Conservation (phyloP, 805 yeast genomes). For the Candida nonsorbophila region DNA sequence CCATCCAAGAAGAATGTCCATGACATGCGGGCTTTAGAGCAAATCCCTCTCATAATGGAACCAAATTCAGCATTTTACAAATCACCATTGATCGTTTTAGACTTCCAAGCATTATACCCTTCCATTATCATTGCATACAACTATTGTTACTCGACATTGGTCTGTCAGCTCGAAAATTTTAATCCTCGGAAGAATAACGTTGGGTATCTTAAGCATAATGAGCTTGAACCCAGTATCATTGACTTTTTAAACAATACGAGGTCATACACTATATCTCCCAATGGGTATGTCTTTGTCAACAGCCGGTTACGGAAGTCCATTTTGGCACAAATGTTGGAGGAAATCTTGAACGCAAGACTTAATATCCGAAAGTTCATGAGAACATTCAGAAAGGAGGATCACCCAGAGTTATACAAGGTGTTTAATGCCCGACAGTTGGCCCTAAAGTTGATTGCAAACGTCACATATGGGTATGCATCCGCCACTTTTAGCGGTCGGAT, state of each 20-base stretch:
- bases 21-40: constrained; percentile 78
- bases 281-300: constrained; percentile 77
- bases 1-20: constrained; percentile 81
- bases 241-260: constrained; percentile 45
- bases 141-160: constrained; percentile 71
- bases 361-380: constrained; percentile 75
- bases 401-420: constrained; percentile 46
- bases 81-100: constrained; percentile 84
- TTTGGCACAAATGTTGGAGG: constrained; percentile 79
- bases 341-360: constrained; percentile 73
- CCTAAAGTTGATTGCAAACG: constrained; percentile 85
- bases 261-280: constrained; percentile 67
- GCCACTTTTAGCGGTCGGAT: constrained; percentile 95
- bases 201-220: constrained; percentile 47
- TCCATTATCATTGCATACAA: constrained; percentile 97
- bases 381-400: constrained; percentile 25
- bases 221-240: constrained; percentile 52
- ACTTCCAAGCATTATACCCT: constrained; percentile 92
- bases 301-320: constrained; percentile 61
- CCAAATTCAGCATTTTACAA: constrained; percentile 82
- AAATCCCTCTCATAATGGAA: constrained; percentile 89
- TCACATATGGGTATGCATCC: constrained; percentile 92
- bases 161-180: constrained; percentile 58
- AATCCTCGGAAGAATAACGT: constrained; percentile 41
- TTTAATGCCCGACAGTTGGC: constrained; percentile 81